These are phyloP conservation scores for Taphrina deformans DNA, from an alignment of 1,139 yeast species.

Conservation along the genomic window DNA sequence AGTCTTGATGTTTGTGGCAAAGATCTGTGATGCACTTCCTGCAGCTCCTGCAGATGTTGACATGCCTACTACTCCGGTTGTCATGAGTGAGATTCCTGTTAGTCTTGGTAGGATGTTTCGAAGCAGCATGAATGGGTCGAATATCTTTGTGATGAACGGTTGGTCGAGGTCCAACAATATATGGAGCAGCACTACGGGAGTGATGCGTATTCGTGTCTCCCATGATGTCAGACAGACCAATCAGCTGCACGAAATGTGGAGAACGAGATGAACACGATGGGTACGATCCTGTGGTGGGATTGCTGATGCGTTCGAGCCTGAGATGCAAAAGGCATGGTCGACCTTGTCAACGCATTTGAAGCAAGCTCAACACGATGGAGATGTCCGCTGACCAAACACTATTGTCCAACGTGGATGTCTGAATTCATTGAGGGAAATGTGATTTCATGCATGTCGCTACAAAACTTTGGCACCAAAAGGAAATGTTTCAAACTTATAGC, in stretches of 20 bases:
- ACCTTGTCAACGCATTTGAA: no score
- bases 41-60: constrained; percentile 13
- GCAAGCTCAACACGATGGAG: no score
- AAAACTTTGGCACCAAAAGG: not conserved
- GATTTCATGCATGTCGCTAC: not conserved
- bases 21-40: constrained; percentile 11
- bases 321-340: no score
- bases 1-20: constrained; percentile 14
- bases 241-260: not conserved
- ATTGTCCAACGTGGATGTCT: no score
- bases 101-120: constrained; percentile 25
- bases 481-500: not conserved
- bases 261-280: not conserved
- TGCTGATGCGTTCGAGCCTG: no score
- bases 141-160: not conserved
- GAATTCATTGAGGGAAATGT: no score
- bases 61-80: constrained; percentile 23
- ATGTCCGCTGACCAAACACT: no score
- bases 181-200: not conserved
- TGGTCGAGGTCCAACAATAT: not conserved
- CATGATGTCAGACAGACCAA: not conserved
- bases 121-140: not conserved
- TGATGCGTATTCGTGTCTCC: not conserved
- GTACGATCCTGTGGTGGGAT: not conserved
- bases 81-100: constrained; percentile 25